Percentiles rank a stretch among this genome's conserved stretches.
Evolutionary conservation across 352 stramenopile species (phyloP).

Genomic region (Pythium myriotylum): DNA sequence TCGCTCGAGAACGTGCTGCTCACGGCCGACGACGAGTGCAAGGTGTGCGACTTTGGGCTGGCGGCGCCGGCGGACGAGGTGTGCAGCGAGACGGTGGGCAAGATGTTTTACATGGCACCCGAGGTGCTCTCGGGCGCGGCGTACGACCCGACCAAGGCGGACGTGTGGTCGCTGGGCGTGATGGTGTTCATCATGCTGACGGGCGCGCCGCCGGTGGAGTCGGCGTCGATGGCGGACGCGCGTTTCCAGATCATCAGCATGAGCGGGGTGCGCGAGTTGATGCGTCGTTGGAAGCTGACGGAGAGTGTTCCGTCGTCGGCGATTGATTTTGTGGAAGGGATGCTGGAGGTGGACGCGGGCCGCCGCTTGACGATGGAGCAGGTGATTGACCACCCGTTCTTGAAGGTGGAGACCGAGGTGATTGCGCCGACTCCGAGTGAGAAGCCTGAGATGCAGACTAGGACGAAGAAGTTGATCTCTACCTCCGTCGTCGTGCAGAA

Average conservation of each 20-base stretch:
- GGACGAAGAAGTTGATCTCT: no score
- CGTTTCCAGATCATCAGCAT: slow-evolving; percentile 62
- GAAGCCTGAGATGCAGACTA: slow-evolving; percentile 1
- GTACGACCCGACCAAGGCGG: slow-evolving; percentile 77
- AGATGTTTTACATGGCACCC: slow-evolving; percentile 88
- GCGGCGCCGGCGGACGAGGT: slow-evolving; percentile 47
- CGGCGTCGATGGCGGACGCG: slow-evolving; percentile 51
- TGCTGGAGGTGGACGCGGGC: slow-evolving; percentile 65
- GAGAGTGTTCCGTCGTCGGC: slow-evolving; percentile 47
- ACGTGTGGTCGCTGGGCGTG: slow-evolving; percentile 85
- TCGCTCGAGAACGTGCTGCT: slow-evolving; percentile 88
- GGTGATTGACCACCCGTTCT: slow-evolving; percentile 69
- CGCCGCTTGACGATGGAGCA: slow-evolving; percentile 59
- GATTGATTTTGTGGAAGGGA: slow-evolving; percentile 63
- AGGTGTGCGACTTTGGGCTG: slow-evolving; percentile 85
- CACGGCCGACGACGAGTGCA: slow-evolving; percentile 63
- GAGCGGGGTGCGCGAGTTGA: slow-evolving; percentile 59
- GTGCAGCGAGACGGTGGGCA: slow-evolving; percentile 51
- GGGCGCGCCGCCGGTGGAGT: slow-evolving; percentile 66
- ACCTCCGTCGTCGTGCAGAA: neutral
- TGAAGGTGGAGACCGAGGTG: slow-evolving; percentile 29
- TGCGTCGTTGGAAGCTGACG: slow-evolving; percentile 73
- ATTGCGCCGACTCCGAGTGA: slow-evolving; percentile 8
- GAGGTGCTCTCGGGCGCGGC: slow-evolving; percentile 62
- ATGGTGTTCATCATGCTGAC: slow-evolving; percentile 89